Conservation (phyloP, 129 eudicot species). For the Lonicera japonica region DNA sequence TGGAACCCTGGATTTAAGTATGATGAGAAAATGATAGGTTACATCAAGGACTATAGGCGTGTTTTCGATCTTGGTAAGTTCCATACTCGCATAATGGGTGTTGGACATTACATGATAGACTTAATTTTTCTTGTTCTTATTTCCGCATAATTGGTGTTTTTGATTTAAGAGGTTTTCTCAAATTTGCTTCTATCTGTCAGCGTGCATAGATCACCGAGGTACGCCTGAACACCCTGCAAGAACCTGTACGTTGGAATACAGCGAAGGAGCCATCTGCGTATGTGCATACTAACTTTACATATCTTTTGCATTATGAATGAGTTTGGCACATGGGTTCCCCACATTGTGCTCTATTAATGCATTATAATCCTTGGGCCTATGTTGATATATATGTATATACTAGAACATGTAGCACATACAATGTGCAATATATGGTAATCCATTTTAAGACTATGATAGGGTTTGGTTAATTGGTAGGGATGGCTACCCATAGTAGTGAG, state of each 20-base stretch:
- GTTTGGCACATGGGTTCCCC: too few species aligned
- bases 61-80: conserved; percentile 83
- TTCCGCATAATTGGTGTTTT: not conserved
- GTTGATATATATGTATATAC: too few species aligned
- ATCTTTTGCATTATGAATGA: not conserved
- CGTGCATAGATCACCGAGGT: conserved; percentile 97
- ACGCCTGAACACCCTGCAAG: conserved; percentile 96
- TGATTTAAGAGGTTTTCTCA: not conserved
- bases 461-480: too few species aligned
- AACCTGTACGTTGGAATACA: conserved; percentile 80
- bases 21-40: conserved; percentile 84
- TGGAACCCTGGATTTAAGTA: conserved; percentile 96
- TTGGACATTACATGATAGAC: not conserved
- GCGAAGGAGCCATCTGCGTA: conserved; percentile 78
- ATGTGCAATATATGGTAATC: too few species aligned
- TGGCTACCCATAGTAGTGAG: too few species aligned
- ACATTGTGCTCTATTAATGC: too few species aligned
- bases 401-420: too few species aligned
- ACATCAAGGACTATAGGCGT: conserved; percentile 72
- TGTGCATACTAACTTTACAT: conserved; percentile 20
- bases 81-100: not conserved
- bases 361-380: too few species aligned
- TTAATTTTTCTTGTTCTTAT: not conserved
- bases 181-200: conserved; percentile 29
- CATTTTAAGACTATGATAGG: too few species aligned